A percentile compares a stretch with the other conserved stretches of the same genome.
These are phyloP conservation scores for Endocladia muricata DNA, from an alignment of 31 red algal genomes.

Conservation along the genomic window DNA sequence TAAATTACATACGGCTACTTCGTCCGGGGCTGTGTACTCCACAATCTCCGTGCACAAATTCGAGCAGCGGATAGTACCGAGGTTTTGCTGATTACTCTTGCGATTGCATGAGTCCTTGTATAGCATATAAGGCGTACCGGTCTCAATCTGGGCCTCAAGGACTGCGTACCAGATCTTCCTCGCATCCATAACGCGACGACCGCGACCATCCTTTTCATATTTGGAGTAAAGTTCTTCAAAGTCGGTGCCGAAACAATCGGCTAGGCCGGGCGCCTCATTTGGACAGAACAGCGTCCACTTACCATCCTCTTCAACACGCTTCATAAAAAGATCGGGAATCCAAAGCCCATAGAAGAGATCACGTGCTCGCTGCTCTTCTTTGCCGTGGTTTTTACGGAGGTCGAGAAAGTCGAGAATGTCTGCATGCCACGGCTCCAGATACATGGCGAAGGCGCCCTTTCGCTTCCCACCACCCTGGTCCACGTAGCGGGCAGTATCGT, in stretches of 20 bases:
- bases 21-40: slow-evolving; percentile 91
- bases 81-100: slow-evolving; percentile 97
- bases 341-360: slow-evolving; percentile 97
- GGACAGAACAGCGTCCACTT: slow-evolving; percentile 94
- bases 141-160: slow-evolving; percentile 97
- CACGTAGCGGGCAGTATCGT: slow-evolving; percentile 98
- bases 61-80: slow-evolving; percentile 87
- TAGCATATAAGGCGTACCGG: slow-evolving; percentile 97
- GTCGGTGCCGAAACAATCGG: slow-evolving; percentile 74
- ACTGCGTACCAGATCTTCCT: slow-evolving; percentile 95
- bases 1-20: slow-evolving; percentile 99
- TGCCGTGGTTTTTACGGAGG: slow-evolving; percentile 96
- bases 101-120: slow-evolving; percentile 96
- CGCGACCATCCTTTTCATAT: slow-evolving; percentile 85
- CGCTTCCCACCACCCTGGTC: slow-evolving; percentile 99
- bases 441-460: slow-evolving; percentile 97
- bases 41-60: slow-evolving; percentile 99
- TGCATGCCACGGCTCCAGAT: slow-evolving; percentile 98
- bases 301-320: slow-evolving; percentile 79
- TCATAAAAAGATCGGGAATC: slow-evolving; percentile 97
- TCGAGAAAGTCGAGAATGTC: slow-evolving; percentile 98
- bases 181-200: slow-evolving; percentile 55
- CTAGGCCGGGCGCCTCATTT: slow-evolving; percentile 90
- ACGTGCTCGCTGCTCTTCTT: slow-evolving; percentile 92
- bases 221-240: slow-evolving; percentile 83